Conservation (phyloP, 2,329 filamentous ascomycete species). For the Xylaria sp. region DNA sequence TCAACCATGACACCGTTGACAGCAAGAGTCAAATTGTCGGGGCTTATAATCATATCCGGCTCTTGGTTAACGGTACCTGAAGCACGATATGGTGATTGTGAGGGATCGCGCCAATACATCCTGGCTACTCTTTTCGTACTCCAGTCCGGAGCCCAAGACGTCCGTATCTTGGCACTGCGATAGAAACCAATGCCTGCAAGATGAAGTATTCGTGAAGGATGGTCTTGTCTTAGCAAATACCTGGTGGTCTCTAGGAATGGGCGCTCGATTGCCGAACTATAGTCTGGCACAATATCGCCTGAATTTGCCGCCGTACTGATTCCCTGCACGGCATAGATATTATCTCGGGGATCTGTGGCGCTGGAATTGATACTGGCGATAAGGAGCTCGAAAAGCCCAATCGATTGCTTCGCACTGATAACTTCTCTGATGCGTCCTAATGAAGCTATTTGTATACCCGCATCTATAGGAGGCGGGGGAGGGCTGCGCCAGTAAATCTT, state of each 20-base stretch:
- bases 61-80: neutral
- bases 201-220: constrained; percentile 11
- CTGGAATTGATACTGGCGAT: constrained; percentile 1
- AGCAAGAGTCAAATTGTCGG: neutral
- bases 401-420: neutral
- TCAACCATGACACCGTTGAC: constrained; percentile 12
- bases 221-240: constrained; percentile 3
- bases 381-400: constrained; percentile 5
- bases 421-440: neutral
- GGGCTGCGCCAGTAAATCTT: constrained; percentile 5
- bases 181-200: constrained; percentile 17
- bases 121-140: constrained; percentile 6
- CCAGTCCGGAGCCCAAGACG: constrained; percentile 19
- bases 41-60: neutral
- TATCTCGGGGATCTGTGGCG: constrained; percentile 8
- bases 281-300: constrained; percentile 5
- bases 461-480: neutral
- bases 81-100: neutral
- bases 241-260: constrained; percentile 2
- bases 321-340: constrained; percentile 15
- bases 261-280: constrained; percentile 6
- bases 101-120: constrained; percentile 8
- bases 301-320: constrained; percentile 12
- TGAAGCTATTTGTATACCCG: constrained; percentile 1
- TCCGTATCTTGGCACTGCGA: constrained; percentile 1